A percentile compares a stretch with the other conserved stretches of the same genome.
phyloP scores from a whole-genome alignment of 164 flowering plant genomes.

The Aristolochia fimbriata region DNA sequence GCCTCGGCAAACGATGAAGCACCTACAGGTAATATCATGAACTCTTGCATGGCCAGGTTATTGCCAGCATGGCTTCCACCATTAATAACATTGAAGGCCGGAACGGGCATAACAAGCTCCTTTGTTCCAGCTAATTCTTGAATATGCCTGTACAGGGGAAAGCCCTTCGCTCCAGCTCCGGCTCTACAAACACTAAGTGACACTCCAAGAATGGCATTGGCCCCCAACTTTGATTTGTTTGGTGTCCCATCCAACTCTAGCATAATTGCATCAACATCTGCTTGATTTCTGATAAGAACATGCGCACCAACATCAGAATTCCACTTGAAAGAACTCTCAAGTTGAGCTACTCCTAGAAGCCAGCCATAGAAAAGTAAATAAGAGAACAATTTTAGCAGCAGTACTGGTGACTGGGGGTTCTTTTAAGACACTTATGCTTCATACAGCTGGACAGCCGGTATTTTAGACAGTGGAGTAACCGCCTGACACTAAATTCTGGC shows the following conservation, averaged over 20 bases:
- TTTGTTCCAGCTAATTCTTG: constrained; percentile 81
- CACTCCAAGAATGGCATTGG: constrained; percentile 90
- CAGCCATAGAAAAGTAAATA: no score
- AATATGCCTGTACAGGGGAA: constrained; percentile 86
- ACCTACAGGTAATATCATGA: constrained; percentile 94
- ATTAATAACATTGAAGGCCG: constrained; percentile 95
- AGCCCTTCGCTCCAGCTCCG: constrained; percentile 91
- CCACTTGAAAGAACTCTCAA: neutral
- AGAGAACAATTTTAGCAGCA: no score
- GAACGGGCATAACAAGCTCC: constrained; percentile 98
- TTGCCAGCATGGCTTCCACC: constrained; percentile 99
- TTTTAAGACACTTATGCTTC: no score
- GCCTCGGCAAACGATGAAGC: constrained; percentile 92
- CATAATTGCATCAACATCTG: constrained; percentile 78
- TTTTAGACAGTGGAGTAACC: no score
- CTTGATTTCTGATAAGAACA: constrained; percentile 49
- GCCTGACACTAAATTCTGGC: no score
- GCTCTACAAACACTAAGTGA: constrained; percentile 92
- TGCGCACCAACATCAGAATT: neutral
- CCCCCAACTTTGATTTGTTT: constrained; percentile 85
- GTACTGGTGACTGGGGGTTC: no score
- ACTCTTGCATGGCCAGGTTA: constrained; percentile 95
- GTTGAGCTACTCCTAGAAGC: neutral
- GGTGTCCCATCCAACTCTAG: constrained; percentile 92
- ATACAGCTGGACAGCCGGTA: no score